Conservation (phyloP, 1,284 basidiomycete genomes). For the Moesziomyces sp. region DNA sequence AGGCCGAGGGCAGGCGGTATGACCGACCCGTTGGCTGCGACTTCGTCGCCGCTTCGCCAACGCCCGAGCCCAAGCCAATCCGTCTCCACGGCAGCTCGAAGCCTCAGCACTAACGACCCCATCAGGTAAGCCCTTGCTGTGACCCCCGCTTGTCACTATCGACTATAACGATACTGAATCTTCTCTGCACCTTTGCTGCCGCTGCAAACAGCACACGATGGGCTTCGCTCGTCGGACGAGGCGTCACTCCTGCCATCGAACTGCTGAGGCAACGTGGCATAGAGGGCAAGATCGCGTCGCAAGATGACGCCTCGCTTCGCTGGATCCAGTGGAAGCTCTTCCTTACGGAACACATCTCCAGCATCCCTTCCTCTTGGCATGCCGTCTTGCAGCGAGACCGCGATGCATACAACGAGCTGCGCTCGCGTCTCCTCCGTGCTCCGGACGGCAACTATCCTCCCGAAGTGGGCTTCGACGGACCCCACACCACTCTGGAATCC, state of each 20-base stretch:
- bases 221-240: conserved; percentile 15
- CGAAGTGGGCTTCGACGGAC: conserved; percentile 40
- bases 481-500: conserved; percentile 14
- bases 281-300: conserved; percentile 17
- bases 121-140: conserved; percentile 8
- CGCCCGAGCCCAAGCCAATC: neutral
- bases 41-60: conserved; percentile 12
- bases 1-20: conserved; percentile 6
- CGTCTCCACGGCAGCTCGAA: neutral
- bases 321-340: conserved; percentile 51
- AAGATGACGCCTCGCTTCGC: conserved; percentile 27
- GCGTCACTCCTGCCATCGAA: conserved; percentile 13
- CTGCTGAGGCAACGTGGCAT: conserved; percentile 19
- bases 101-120: conserved; percentile 2
- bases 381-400: conserved; percentile 32
- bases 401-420: conserved; percentile 36
- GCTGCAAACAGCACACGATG: conserved; percentile 6
- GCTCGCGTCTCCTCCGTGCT: conserved; percentile 41
- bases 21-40: conserved; percentile 34
- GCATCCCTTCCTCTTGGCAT: conserved; percentile 45
- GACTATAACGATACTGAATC: neutral
- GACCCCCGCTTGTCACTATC: neutral
- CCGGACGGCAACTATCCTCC: conserved; percentile 53
- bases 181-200: too few relatives aligned
- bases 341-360: conserved; percentile 42